phyloP scores from a whole-genome alignment of 176 grass and related monocot genomes.

The Echinochloa phyllopogon region DNA sequence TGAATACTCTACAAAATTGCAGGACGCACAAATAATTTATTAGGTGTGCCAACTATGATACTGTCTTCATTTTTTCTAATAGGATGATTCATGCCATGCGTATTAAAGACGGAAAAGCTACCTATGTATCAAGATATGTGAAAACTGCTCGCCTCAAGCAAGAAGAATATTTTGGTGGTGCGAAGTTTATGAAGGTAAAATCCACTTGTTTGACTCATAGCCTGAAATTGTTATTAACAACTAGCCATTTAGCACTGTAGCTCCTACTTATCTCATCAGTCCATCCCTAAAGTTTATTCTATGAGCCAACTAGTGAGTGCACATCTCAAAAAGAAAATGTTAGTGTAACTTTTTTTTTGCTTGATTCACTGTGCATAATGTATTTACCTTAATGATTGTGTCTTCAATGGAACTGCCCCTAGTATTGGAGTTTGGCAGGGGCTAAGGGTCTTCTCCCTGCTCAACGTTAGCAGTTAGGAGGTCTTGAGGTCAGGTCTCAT shows the following conservation, averaged over 20 bases:
- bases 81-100: slow-evolving; percentile 98
- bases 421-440: no score
- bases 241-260: slow-evolving; percentile 8
- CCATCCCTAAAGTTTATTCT: neutral
- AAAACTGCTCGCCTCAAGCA: slow-evolving; percentile 90
- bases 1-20: neutral
- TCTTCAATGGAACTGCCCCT: no score
- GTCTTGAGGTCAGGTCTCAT: no score
- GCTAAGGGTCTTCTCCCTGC: no score
- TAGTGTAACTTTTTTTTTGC: neutral
- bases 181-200: slow-evolving; percentile 94
- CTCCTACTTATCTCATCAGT: neutral
- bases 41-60: slow-evolving; percentile 4
- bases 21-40: neutral
- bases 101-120: slow-evolving; percentile 95
- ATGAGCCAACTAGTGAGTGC: neutral
- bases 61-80: slow-evolving; percentile 19
- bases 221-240: neutral
- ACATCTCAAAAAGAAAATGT: neutral
- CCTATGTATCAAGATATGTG: slow-evolving; percentile 94
- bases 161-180: slow-evolving; percentile 88
- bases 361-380: neutral
- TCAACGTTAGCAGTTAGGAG: no score
- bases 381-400: no score
- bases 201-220: neutral